These are phyloP conservation scores for Microstegium vimineum DNA, from an alignment of 176 grass and related monocot genomes.

Conservation along the genomic window DNA sequence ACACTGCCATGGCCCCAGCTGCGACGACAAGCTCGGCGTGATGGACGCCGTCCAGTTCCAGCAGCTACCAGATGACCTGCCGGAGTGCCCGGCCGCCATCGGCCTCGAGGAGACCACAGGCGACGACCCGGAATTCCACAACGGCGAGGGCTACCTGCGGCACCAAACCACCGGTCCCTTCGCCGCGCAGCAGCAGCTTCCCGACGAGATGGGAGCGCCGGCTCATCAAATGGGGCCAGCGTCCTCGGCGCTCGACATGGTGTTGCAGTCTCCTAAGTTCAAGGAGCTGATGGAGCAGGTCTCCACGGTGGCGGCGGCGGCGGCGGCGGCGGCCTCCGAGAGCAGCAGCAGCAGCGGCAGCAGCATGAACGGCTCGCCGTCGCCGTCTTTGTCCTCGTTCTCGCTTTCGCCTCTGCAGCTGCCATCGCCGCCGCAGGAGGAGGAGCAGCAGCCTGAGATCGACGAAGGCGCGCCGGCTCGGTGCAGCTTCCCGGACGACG, in stretches of 20 bases:
- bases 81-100: neutral
- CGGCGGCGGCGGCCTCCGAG: neutral
- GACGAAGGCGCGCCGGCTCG: neutral
- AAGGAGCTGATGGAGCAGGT: conserved; percentile 49
- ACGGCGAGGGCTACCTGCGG: neutral
- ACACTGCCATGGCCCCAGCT: neutral
- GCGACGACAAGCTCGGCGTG: neutral
- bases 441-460: neutral
- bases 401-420: neutral
- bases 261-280: conserved; percentile 44
- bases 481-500: conserved; percentile 69
- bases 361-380: neutral
- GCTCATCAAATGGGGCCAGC: neutral
- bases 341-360: neutral
- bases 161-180: neutral
- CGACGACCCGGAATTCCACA: neutral
- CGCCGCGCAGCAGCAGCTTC: neutral
- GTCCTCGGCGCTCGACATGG: conserved; percentile 8
- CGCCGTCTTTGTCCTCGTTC: neutral
- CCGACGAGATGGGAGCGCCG: neutral
- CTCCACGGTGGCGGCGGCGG: neutral
- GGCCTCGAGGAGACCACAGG: neutral
- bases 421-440: neutral
- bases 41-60: neutral
- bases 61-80: neutral